Conservation (phyloP, 768 basidiomycete genomes). For the Psilocybe azurescens region DNA sequence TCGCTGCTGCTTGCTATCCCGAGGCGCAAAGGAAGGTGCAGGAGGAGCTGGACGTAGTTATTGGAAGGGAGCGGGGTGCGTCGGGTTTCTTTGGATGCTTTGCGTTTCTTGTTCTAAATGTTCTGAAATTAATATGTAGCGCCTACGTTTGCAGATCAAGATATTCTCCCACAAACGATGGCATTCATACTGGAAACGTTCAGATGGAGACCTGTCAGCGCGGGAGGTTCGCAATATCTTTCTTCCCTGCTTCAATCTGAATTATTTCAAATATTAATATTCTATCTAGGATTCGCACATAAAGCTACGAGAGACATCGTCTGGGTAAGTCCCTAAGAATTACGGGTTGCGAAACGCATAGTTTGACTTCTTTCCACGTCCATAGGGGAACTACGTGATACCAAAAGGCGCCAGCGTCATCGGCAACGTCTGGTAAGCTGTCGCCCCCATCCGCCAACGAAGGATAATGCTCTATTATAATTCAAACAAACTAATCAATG, state of each 20-base stretch:
- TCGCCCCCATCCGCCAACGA: no score
- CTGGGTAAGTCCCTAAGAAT: constrained; percentile 46
- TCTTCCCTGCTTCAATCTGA: not conserved
- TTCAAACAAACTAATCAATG: constrained; percentile 22
- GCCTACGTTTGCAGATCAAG: constrained; percentile 45
- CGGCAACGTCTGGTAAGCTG: constrained; percentile 56
- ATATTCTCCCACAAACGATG: constrained; percentile 47
- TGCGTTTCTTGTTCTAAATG: not conserved
- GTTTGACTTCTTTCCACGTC: not conserved
- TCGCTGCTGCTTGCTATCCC: constrained; percentile 63
- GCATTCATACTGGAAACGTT: constrained; percentile 57
- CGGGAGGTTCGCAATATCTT: constrained; percentile 39
- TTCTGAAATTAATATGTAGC: constrained; percentile 23
- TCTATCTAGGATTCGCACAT: constrained; percentile 57
- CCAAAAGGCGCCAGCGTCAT: constrained; percentile 62
- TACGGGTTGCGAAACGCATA: not conserved
- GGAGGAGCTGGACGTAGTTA: constrained; percentile 56
- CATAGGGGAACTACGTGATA: constrained; percentile 52
- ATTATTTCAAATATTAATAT: not conserved
- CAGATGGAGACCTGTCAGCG: constrained; percentile 57
- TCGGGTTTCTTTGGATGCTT: constrained; percentile 3
- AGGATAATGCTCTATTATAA: no score
- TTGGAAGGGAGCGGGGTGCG: constrained; percentile 51
- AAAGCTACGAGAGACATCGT: constrained; percentile 66
- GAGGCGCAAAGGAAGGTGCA: constrained; percentile 56